These are phyloP conservation scores for Botrytis medusae DNA, from an alignment of 2,329 filamentous ascomycete genomes.

Conservation along the genomic window DNA sequence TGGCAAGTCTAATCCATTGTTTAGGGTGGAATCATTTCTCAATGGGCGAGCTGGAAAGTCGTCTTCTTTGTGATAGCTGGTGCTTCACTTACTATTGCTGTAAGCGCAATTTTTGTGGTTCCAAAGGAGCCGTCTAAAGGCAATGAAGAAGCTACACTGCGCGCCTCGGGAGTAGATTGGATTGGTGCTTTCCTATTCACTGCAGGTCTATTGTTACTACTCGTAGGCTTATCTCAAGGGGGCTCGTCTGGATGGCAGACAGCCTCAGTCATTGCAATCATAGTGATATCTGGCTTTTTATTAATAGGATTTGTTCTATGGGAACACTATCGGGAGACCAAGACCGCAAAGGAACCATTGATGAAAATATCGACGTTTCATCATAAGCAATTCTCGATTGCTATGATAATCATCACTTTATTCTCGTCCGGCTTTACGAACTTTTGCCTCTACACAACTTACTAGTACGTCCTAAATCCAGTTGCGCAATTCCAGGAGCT, in stretches of 20 bases:
- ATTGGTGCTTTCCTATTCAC: constrained; percentile 64
- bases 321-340: constrained; percentile 51
- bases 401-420: constrained; percentile 63
- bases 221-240: constrained; percentile 68
- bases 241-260: constrained; percentile 67
- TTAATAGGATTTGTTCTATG: constrained; percentile 26
- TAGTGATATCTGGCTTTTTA: constrained; percentile 57
- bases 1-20: constrained; percentile 37
- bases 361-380: constrained; percentile 66
- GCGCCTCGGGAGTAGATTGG: constrained; percentile 60
- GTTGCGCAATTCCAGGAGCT: background rate
- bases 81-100: constrained; percentile 56
- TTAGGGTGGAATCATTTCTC: constrained; percentile 59
- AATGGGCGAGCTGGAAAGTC: constrained; percentile 65
- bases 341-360: constrained; percentile 52
- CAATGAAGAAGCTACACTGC: constrained; percentile 16
- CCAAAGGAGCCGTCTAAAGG: constrained; percentile 48
- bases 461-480: constrained; percentile 44
- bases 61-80: constrained; percentile 66
- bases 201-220: constrained; percentile 57
- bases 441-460: constrained; percentile 66
- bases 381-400: constrained; percentile 59
- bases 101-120: constrained; percentile 59
- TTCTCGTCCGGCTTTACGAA: constrained; percentile 70
- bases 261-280: constrained; percentile 58